phyloP scores from a whole-genome alignment of 2,329 filamentous ascomycete genomes.

The Knoxdaviesia proteae region DNA sequence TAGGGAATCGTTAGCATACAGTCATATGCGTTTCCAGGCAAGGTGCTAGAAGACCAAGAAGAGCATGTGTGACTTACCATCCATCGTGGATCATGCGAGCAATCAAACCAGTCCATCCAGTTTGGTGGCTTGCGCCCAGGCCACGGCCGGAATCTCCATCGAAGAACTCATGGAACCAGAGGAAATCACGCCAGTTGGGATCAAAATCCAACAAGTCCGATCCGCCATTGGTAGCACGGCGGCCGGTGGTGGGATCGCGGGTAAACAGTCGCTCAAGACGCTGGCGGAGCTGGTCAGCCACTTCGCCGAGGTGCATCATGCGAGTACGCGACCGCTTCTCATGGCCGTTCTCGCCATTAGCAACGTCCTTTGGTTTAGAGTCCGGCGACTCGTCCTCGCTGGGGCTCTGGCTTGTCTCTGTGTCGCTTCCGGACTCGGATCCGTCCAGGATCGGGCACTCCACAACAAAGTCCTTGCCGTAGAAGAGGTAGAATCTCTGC shows the following conservation, averaged over 20 bases:
- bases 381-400: conserved; percentile 60
- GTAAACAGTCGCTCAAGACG: conserved; percentile 82
- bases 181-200: conserved; percentile 72
- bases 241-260: conserved; percentile 53
- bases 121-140: conserved; percentile 81
- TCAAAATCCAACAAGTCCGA: conserved; percentile 80
- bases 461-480: conserved; percentile 69
- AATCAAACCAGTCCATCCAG: conserved; percentile 88
- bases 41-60: neutral
- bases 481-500: conserved; percentile 93
- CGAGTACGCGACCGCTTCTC: neutral
- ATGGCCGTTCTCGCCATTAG: conserved; percentile 1
- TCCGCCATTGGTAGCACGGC: conserved; percentile 70
- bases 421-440: no score
- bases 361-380: neutral
- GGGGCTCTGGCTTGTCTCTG: neutral
- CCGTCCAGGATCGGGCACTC: conserved; percentile 44
- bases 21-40: neutral
- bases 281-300: conserved; percentile 89
- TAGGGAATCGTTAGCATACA: neutral
- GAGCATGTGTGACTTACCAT: conserved; percentile 38
- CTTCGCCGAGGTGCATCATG: conserved; percentile 85
- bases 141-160: conserved; percentile 81
- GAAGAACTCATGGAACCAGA: conserved; percentile 97
- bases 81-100: conserved; percentile 97